A percentile compares a stretch with the other conserved stretches of the same genome.
Evolutionary conservation across 257 asterid genomes (phyloP).

Genomic region (Solanum sparsipilum): DNA sequence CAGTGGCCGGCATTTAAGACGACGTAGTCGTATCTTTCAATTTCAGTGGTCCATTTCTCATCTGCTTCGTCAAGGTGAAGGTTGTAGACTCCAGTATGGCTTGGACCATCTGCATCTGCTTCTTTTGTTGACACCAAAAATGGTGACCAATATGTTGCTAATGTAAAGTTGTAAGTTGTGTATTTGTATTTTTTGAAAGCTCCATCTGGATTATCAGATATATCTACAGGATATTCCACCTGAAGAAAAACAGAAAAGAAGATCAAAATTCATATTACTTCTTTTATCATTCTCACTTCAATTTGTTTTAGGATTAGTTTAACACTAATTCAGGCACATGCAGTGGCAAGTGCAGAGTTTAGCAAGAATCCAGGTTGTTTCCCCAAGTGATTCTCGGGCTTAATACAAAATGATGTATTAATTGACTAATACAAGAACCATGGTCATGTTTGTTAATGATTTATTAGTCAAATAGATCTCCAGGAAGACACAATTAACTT

Average conservation of each 20-base stretch:
- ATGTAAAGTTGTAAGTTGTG: slow-evolving; percentile 53
- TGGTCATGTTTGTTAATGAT: not conserved
- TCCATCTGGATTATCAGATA: slow-evolving; percentile 32
- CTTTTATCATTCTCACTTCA: not conserved
- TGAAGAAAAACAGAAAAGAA: slow-evolving; percentile 5
- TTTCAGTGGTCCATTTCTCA: slow-evolving; percentile 21
- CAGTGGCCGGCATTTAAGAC: slow-evolving; percentile 27
- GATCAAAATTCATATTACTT: not conserved
- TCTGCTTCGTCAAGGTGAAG: slow-evolving; percentile 30
- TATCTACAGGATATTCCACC: slow-evolving; percentile 51
- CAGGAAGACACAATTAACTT: not conserved
- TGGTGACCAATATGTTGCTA: slow-evolving; percentile 79
- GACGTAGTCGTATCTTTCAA: slow-evolving; percentile 23
- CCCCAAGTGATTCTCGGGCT: not conserved
- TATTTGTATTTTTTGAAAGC: slow-evolving; percentile 49
- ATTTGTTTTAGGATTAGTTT: not conserved
- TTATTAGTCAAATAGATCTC: not conserved
- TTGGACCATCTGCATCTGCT: slow-evolving; percentile 22
- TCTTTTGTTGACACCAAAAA: slow-evolving; percentile 37
- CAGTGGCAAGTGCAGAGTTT: not conserved
- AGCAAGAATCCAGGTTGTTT: not conserved
- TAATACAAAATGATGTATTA: not conserved
- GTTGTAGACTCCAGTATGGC: slow-evolving; percentile 9
- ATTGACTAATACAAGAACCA: not conserved
- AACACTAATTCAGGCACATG: not conserved